Evolutionary conservation across 2,329 filamentous ascomycete species (phyloP), one percentile per base, ranked within the genome.

Genomic region (Chrysoporthe cubensis): DNA sequence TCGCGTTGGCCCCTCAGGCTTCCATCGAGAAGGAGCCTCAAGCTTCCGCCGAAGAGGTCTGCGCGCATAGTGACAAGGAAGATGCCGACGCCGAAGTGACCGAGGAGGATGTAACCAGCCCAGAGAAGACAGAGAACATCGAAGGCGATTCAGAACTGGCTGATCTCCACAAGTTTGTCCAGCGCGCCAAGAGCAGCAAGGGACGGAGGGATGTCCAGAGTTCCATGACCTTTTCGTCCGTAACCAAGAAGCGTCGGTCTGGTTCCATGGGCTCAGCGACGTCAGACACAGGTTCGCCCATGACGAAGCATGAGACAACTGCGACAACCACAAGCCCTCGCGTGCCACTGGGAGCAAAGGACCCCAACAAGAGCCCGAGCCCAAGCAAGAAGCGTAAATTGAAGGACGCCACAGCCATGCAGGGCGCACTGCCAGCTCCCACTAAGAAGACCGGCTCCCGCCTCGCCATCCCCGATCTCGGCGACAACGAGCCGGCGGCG

Each of bases 361-460:
- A 79, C 61, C 66, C 72, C 40, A 81, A 81, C 74, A 70, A 70
- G 67, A 80, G 78, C 67, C 78, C 78, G 9, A 80, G 77, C 69
- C 78, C 78, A 8, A 70, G 69, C 32, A 81, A 80, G 73, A 80
- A 80, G 72, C 74, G 78, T 40, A 80, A 80, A 72, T 67, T 69
- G n/a, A 74, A 73, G 3, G 70, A 73, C 1, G 48, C 64, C 44
- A 16, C 21, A 21, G 43, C 59, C 56, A 13, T 42, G 8, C 48
- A 56, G n/a, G 37, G 34, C 13, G 18, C n/a, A 11, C 6, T 48
- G 42, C 40, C 40, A 14, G 68, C 71, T 16, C 63, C 66, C 18
- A 59, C 61, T 56, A 75, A 71, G 70, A 68, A 60, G 57, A 60
- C 62, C 18, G 50, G 14, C 4, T 73, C 71, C 37, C 67, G 70